phyloP scores from a whole-genome alignment of 257 asterid genomes.

The Capsicum rhomboideum region DNA sequence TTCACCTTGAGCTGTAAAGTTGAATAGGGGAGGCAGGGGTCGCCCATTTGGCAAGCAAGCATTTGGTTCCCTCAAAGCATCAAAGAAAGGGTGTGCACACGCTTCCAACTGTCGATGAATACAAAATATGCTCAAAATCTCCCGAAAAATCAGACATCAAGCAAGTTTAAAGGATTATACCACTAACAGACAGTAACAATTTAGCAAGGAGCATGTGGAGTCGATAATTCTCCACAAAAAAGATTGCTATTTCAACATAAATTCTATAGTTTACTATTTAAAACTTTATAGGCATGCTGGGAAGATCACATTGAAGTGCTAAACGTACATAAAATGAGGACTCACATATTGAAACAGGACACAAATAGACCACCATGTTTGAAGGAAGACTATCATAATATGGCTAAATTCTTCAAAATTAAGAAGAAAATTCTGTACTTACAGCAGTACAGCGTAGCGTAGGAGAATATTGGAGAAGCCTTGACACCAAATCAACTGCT shows the following conservation, averaged over 20 bases:
- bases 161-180: neutral
- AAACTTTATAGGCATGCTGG: neutral
- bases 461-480: conserved; percentile 91
- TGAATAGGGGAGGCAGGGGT: conserved; percentile 67
- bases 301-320: neutral
- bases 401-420: neutral
- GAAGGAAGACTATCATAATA: neutral
- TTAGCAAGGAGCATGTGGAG: neutral
- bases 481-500: conserved; percentile 76
- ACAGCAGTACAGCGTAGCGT: conserved; percentile 83
- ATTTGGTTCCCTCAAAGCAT: conserved; percentile 54
- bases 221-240: neutral
- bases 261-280: neutral
- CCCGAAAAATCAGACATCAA: neutral
- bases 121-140: neutral
- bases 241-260: neutral
- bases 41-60: conserved; percentile 65
- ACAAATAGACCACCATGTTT: neutral
- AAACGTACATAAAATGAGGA: neutral
- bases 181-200: neutral
- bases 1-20: conserved; percentile 75
- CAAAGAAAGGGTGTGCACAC: conserved; percentile 88
- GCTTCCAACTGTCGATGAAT: conserved; percentile 66
- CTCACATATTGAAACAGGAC: neutral
- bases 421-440: conserved; percentile 15